These are phyloP conservation scores for Canariomyces notabilis DNA, from an alignment of 2,329 filamentous ascomycete genomes.

Conservation along the genomic window DNA sequence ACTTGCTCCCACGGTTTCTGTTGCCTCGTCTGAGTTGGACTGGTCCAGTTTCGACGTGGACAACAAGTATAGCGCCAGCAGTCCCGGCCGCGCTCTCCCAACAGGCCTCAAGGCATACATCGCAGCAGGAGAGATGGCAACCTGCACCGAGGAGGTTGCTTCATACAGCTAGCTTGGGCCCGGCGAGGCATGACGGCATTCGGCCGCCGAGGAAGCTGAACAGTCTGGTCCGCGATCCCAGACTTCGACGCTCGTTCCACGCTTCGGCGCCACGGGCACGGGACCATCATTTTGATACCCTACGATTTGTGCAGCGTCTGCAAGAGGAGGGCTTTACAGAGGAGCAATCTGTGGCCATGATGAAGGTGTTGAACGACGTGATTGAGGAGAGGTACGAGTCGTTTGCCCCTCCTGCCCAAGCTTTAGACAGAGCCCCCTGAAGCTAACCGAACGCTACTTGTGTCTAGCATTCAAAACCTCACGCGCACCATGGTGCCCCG, in stretches of 20 bases:
- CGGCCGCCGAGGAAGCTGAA: slow-evolving; percentile 5
- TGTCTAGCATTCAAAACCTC: slow-evolving; percentile 79
- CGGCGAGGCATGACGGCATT: background rate
- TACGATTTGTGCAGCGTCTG: slow-evolving; percentile 91
- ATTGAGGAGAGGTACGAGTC: slow-evolving; percentile 84
- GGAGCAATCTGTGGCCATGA: slow-evolving; percentile 94
- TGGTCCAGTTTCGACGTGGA: slow-evolving; percentile 28
- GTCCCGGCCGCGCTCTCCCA: slow-evolving; percentile 18
- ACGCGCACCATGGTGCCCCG: slow-evolving; percentile 96
- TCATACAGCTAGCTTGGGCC: slow-evolving; percentile 11
- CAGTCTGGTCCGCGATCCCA: slow-evolving; percentile 26
- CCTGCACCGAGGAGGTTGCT: slow-evolving; percentile 6
- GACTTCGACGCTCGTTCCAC: slow-evolving; percentile 56
- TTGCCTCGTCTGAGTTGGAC: slow-evolving; percentile 53
- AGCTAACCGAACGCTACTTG: slow-evolving; percentile 6
- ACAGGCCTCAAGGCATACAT: slow-evolving; percentile 6
- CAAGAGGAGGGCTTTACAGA: slow-evolving; percentile 92
- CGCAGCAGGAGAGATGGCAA: slow-evolving; percentile 14
- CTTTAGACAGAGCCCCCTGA: background rate
- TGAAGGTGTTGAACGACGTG: slow-evolving; percentile 93
- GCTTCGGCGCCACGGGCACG: slow-evolving; percentile 55
- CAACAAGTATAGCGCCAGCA: slow-evolving; percentile 21
- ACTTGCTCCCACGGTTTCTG: slow-evolving; percentile 48
- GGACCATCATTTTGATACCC: slow-evolving; percentile 96
- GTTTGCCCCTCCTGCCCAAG: background rate